Base-by-base conservation (phyloP, 2,329 filamentous ascomycete genomes). In the Elsinoe necatrix region DNA sequence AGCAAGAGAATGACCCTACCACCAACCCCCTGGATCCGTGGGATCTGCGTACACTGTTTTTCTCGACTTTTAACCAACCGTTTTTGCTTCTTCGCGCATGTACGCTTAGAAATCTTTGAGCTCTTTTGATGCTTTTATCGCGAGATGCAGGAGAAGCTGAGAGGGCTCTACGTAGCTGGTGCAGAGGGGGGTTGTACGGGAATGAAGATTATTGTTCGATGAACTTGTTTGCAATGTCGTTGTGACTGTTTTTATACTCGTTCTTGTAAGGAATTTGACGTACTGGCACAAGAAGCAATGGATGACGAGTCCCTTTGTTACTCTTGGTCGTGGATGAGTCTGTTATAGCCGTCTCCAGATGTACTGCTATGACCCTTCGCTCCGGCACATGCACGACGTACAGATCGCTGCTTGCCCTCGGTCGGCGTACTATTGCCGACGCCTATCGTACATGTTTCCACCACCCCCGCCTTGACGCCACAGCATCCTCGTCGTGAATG, bases 111-210 rank as follows among this genome's bases (percentile, higher is more conserved):
- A 12, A 37, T 25, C 8, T 18, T 45, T 21, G 11, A 8, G 12
- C 18, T 25, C 9, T n/a, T 27, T 27, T 45, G 41, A 50, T 50
- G 45, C n/a, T 29, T 35, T 50, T 50, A 14, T 31, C 18, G 12
- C 21, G 25, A n/a, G n/a, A n/a, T n/a, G n/a, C n/a, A n/a, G n/a
- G n/a, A n/a, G 43, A n/a, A 2, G 42, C 8, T 21, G 45, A 31
- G 45, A 31, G n/a, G 25, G 45, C 45, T 50, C 45, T 50, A 50
- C 45, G 45, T 50, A 50, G 45, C 45, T 45, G 34, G 12, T 45
- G 41, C 41, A 18, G 41, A 45, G 41, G 12, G n/a, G 41, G 41
- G 16, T 21, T 45, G 41, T 45, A 45, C 25, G 41, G 25, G 41
- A 45, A 45, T 45, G 41, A 45, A 45, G 41, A 45, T 12, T 20